Evolutionary conservation across 108 stramenopile species (phyloP), one percentile per base, ranked within the genome.

Genomic region (Nitzschia sp.): DNA sequence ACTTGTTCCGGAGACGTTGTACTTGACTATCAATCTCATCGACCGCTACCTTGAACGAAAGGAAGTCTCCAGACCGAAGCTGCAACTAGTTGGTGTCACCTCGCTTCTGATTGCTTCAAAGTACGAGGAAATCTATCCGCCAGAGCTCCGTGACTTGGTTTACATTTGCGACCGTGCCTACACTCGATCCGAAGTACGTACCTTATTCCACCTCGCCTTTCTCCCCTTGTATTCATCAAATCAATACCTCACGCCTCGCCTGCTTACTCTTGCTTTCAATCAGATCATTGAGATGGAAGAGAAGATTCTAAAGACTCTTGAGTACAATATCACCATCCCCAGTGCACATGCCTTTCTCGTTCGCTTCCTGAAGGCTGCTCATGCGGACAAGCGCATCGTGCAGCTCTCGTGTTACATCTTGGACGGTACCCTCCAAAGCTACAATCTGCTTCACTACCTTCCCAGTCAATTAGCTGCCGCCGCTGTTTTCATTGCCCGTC

Each of bases 121-220:
- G 81, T 98, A 99, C 75, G 98, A 99, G 66, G 98, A 99, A 77
- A 98, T 98, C 66, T 97, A 97, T 48, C 92, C 94, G 67, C 98
- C 97, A 8, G 97, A 98, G 82, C 90, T 97, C 17, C 77, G 92
- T n/a, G 98, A 99, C 70, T 88, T 97, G 45, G 97, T 99, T 29
- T 99, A 96, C 87, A 99, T 99, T 62, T 97, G 97, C 30, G 97
- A 98, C 64, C 74, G 74, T 22, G 82, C 82, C 38, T 83, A 83
- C 71, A 76, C 78, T 29, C 57, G 80, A 22, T 46, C 60, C 28
- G 82, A 83, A 72, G 82, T 79, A 73, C 4, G 80, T 68, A 6
- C 0, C 5, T 50, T 50, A 13, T 41, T 19, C 19, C 19, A n/a
- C 9, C 0, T 44, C 44, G 32, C 38, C 17, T 41, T 41, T 8